Conservation (phyloP, 176 grass and related monocot species). For the Paspalum notatum region DNA sequence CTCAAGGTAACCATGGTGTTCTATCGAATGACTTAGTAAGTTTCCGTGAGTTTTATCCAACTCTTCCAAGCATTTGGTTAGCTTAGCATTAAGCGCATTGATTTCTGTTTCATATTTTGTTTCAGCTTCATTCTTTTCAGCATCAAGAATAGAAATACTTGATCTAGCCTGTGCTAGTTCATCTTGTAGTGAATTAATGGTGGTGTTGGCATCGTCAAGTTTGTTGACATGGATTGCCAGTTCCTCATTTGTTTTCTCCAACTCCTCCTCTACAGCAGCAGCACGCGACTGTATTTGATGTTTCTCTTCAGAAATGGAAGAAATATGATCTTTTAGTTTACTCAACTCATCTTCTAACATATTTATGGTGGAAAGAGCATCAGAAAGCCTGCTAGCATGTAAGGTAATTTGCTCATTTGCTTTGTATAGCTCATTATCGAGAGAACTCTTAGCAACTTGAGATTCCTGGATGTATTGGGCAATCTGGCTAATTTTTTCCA, state of each 20-base stretch:
- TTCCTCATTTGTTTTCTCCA: constrained; percentile 85
- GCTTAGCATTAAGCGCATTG: constrained; percentile 58
- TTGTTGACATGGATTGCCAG: constrained; percentile 54
- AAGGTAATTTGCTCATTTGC: constrained; percentile 59
- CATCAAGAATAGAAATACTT: constrained; percentile 49
- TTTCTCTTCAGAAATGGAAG: constrained; percentile 77
- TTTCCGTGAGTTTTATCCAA: constrained; percentile 59
- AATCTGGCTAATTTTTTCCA: constrained; percentile 67
- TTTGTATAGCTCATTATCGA: constrained; percentile 61
- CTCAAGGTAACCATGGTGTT: constrained; percentile 68
- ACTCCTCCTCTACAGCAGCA: constrained; percentile 65
- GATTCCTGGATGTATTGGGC: constrained; percentile 64
- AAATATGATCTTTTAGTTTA: constrained; percentile 65
- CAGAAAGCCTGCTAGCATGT: constrained; percentile 54
- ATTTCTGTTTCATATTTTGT: constrained; percentile 60
- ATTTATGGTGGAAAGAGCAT: constrained; percentile 56
- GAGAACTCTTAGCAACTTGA: constrained; percentile 58
- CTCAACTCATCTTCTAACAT: constrained; percentile 66
- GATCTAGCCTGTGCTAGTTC: constrained; percentile 65
- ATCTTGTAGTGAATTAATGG: constrained; percentile 73
- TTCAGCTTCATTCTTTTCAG: constrained; percentile 69
- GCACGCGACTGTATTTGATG: constrained; percentile 51
- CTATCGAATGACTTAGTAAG: constrained; percentile 64
- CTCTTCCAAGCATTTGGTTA: constrained; percentile 70
- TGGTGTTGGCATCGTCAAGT: constrained; percentile 67